A percentile compares a stretch with the other conserved stretches of the same genome.
These are phyloP conservation scores for Sanghuangporus sanghuang DNA, from an alignment of 1,284 basidiomycete species.

Conservation along the genomic window DNA sequence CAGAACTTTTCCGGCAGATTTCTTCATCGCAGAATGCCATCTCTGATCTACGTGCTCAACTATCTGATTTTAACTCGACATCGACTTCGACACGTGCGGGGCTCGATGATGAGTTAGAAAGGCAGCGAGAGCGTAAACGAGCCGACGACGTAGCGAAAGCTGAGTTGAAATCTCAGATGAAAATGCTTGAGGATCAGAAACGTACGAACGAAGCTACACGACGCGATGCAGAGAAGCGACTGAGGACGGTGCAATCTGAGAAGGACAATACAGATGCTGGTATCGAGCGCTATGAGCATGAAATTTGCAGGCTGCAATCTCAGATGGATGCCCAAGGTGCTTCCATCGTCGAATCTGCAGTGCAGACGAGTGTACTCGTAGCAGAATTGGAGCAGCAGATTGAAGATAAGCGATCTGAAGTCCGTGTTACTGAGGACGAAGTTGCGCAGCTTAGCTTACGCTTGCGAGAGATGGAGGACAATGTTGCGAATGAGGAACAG, in stretches of 20 bases:
- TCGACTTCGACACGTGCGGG: conserved; percentile 58
- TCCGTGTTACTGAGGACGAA: conserved; percentile 67
- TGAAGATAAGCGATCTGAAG: conserved; percentile 58
- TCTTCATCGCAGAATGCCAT: conserved; percentile 60
- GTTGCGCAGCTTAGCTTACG: conserved; percentile 47
- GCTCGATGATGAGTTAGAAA: conserved; percentile 71
- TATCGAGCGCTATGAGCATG: conserved; percentile 61
- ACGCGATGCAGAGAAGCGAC: conserved; percentile 83
- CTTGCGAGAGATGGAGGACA: conserved; percentile 57
- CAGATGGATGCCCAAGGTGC: conserved; percentile 48
- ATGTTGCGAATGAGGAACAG: conserved; percentile 47
- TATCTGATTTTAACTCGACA: conserved; percentile 60
- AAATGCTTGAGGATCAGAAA: conserved; percentile 82
- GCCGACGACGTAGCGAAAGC: conserved; percentile 76
- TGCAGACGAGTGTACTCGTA: conserved; percentile 40
- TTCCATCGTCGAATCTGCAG: conserved; percentile 43
- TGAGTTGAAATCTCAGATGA: conserved; percentile 79
- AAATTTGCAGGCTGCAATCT: conserved; percentile 59
- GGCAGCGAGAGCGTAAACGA: conserved; percentile 71
- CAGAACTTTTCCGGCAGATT: conserved; percentile 77
- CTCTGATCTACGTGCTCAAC: conserved; percentile 71
- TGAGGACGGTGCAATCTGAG: conserved; percentile 63
- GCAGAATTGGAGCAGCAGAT: conserved; percentile 43
- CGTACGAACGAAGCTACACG: conserved; percentile 74
- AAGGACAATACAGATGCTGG: conserved; percentile 62